phyloP scores from a whole-genome alignment of 1,139 yeast genomes.

The Lizanozyma gosingica region DNA sequence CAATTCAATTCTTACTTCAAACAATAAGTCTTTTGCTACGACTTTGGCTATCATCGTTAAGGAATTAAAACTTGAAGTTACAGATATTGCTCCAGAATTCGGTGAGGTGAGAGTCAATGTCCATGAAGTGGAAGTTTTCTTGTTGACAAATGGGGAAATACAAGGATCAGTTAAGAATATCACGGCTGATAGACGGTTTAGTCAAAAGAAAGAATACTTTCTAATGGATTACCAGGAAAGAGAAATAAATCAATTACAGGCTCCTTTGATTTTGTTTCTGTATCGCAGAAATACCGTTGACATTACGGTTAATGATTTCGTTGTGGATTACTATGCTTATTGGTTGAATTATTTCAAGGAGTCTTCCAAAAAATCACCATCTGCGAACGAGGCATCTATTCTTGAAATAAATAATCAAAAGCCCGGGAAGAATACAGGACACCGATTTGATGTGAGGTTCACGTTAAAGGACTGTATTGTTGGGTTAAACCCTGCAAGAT shows the following conservation, averaged over 20 bases:
- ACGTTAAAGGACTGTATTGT: conserved; percentile 43
- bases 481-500: conserved; percentile 51
- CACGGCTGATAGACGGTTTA: conserved; percentile 12
- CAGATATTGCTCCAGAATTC: conserved; percentile 26
- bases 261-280: not conserved
- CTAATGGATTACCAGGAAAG: conserved; percentile 20
- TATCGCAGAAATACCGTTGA: conserved; percentile 14
- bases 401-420: not conserved
- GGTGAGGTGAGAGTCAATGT: conserved; percentile 32
- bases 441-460: conserved; percentile 30
- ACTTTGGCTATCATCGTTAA: conserved; percentile 18
- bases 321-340: conserved; percentile 44
- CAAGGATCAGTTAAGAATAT: conserved; percentile 22
- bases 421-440: conserved; percentile 1
- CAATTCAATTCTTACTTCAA: conserved; percentile 2
- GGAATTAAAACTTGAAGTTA: conserved; percentile 17
- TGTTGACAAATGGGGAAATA: conserved; percentile 21
- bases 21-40: conserved; percentile 6
- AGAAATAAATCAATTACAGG: conserved; percentile 5
- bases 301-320: conserved; percentile 33
- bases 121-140: conserved; percentile 18
- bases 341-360: conserved; percentile 36
- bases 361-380: conserved; percentile 1
- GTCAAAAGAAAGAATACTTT: conserved; percentile 16
- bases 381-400: not conserved